These are phyloP conservation scores for Castanea mollissima DNA, from an alignment of 306 rosid species.

Conservation along the genomic window DNA sequence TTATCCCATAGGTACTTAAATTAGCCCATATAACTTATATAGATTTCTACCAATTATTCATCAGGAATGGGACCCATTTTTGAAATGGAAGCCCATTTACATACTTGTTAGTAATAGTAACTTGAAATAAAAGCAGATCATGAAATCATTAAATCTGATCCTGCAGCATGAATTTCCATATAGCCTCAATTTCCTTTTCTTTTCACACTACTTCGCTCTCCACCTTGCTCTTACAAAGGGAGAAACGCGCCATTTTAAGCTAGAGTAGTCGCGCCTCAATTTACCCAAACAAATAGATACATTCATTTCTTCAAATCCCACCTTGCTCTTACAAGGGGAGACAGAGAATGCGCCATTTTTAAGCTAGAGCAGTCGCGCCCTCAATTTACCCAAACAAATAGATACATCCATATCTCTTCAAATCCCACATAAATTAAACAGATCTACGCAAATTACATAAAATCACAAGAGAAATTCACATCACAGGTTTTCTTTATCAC, in stretches of 20 bases:
- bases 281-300: not conserved
- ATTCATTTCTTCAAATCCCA: not conserved
- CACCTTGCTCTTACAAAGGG: no score
- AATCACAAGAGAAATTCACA: not conserved
- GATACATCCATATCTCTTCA: not conserved
- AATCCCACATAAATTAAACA: not conserved
- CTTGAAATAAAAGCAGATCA: not conserved
- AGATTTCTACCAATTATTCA: not conserved
- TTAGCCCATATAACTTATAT: not conserved
- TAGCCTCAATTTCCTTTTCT: not conserved
- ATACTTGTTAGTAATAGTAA: not conserved
- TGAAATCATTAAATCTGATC: not conserved
- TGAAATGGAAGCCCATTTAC: not conserved
- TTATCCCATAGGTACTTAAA: not conserved
- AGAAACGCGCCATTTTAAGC: no score
- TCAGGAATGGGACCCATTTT: not conserved
- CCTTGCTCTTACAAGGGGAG: no score
- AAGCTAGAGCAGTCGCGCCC: no score
- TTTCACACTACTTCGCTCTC: no score
- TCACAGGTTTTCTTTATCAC: not conserved
- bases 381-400: not conserved
- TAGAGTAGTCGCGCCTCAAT: not conserved
- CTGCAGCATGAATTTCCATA: not conserved
- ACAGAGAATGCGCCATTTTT: no score
- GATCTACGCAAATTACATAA: not conserved